Evolutionary conservation across 345 rosid species (phyloP).

Genomic region (Linum lewisii): DNA sequence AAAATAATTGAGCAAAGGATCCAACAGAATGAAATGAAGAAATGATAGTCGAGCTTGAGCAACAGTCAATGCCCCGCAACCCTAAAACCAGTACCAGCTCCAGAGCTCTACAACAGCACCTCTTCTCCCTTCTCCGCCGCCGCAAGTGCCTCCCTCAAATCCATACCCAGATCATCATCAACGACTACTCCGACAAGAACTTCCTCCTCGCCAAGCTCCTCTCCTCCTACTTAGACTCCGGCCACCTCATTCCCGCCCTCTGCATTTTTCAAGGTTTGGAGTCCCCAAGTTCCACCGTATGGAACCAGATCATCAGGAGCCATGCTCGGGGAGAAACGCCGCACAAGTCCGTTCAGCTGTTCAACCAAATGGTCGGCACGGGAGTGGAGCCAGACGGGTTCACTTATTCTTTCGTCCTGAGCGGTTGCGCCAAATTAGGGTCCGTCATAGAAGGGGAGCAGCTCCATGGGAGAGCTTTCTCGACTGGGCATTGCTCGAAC

Average conservation of each 20-base stretch:
- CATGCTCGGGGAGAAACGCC: slow-evolving; percentile 22
- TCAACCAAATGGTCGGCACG: slow-evolving; percentile 26
- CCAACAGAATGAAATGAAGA: too few relatives aligned
- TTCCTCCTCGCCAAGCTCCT: slow-evolving; percentile 27
- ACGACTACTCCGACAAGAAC: slow-evolving; percentile 28
- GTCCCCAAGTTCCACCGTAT: slow-evolving; percentile 29
- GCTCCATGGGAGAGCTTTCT: slow-evolving; percentile 36
- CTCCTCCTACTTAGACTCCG: slow-evolving; percentile 21
- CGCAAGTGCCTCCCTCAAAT: slow-evolving; percentile 20
- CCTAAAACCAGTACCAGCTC: slow-evolving; percentile 15
- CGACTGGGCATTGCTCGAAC: slow-evolving; percentile 29
- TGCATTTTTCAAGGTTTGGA: slow-evolving; percentile 15
- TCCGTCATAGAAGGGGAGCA: slow-evolving; percentile 35
- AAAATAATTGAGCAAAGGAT: too few relatives aligned
- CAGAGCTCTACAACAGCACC: slow-evolving; percentile 26
- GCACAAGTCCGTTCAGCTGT: slow-evolving; percentile 21
- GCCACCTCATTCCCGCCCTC: slow-evolving; percentile 14
- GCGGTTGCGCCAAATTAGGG: slow-evolving; percentile 27
- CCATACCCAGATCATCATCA: slow-evolving; percentile 24
- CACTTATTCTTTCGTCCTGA: slow-evolving; percentile 39
- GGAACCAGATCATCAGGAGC: slow-evolving; percentile 50
- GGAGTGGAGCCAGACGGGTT: slow-evolving; percentile 31
- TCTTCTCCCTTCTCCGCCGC: slow-evolving; percentile 26
- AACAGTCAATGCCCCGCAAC: slow-evolving; percentile 1
- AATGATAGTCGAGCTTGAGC: too few relatives aligned